Base-by-base conservation (phyloP, 169 alveolate species). In the Plasmodium coatneyi region DNA sequence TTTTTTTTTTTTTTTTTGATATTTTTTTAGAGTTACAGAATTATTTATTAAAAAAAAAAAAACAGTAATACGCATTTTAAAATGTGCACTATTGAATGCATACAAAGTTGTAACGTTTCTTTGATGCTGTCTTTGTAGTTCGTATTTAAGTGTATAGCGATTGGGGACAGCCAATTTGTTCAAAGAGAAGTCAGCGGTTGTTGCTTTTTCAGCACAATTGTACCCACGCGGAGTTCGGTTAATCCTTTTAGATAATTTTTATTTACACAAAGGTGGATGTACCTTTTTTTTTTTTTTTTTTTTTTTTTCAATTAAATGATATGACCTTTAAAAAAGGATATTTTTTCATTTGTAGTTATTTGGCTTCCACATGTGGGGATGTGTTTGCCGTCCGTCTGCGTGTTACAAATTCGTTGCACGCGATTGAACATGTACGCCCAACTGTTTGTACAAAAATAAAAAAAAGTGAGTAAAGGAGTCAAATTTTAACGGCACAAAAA, bases 41-140 rank as follows among this genome's bases (percentile, higher is more conserved):
- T 83, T 83, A 52, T 66, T 83, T 83, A 49, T 83, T 30, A 83
- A 83, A 41, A 80, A 80, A 80, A 83, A 82, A 66, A 66, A 80
- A 80, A 83, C 41, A 70, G 28, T 36, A 60, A 34, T 16, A 66
- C 25, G 14, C 43, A 34, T 71, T 83, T 83, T 49, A 34, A 83
- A 70, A 83, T 66, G 41, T 70, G 34, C 80, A 9, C 72, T 70
- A 30, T 83, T 22, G 14, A 70, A 22, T 83, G 32, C 43, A 39
- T 39, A 66, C 19, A 32, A 52, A 22, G 56, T 49, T 54, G 36
- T 30, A n/a, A 46, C 34, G 46, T 78, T 19, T 36, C 39, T 60
- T 32, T 81, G 30, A 43, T 12, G 60, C 14, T 54, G 71, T 49
- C 22, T 5, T 28, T 81, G 36, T 25, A 14, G 76, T 25, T 16